These are phyloP conservation scores for Colletotrichum tamarilloi DNA, from an alignment of 2,329 filamentous ascomycete genomes.

Conservation along the genomic window DNA sequence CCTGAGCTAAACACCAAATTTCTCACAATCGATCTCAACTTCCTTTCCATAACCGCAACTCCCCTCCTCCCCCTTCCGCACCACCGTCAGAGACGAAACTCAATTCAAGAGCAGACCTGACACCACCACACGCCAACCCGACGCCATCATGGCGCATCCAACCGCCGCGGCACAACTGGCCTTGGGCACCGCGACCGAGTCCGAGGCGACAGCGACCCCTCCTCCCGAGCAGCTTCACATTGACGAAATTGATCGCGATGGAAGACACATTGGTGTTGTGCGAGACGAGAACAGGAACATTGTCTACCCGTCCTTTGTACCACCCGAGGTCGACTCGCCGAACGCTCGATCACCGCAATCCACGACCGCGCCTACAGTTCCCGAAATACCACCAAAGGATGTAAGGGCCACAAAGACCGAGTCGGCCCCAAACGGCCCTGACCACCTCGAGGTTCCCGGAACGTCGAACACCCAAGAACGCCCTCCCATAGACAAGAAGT, in stretches of 20 bases:
- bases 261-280: slow-evolving; percentile 44
- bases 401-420: slow-evolving; percentile 23
- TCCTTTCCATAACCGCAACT: background rate
- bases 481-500: slow-evolving; percentile 38
- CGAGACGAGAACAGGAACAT: slow-evolving; percentile 45
- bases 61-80: background rate
- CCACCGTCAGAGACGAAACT: background rate
- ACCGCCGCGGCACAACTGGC: slow-evolving; percentile 15
- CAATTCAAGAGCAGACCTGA: background rate
- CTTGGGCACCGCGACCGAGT: slow-evolving; percentile 17
- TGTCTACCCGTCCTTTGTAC: slow-evolving; percentile 47
- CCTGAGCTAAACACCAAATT: background rate
- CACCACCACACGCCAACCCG: background rate
- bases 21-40: background rate
- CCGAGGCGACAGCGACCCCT: slow-evolving; percentile 28
- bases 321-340: slow-evolving; percentile 42
- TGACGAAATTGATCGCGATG: slow-evolving; percentile 41
- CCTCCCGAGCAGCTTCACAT: slow-evolving; percentile 39
- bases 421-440: slow-evolving; percentile 30
- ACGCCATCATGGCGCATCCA: slow-evolving; percentile 32
- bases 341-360: background rate
- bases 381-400: background rate
- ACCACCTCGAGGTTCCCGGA: background rate
- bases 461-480: slow-evolving; percentile 4
- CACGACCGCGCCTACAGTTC: background rate